Conservation (phyloP, 1,139 yeast species). For the Candida glucosophila region DNA sequence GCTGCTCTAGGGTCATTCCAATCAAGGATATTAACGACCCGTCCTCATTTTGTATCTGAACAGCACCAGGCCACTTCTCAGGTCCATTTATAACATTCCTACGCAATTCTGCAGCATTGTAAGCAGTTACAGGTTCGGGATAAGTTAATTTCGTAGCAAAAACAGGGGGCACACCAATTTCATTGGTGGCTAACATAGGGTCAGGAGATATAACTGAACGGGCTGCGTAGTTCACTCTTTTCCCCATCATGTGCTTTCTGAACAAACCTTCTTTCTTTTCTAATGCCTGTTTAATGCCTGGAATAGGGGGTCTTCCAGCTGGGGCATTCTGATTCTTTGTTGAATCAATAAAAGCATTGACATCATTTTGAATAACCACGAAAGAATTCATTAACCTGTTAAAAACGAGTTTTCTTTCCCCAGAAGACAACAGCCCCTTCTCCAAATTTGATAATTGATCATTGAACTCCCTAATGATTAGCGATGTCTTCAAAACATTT, state of each 20-base stretch:
- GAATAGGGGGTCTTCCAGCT: slow-evolving; percentile 67
- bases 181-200: slow-evolving; percentile 95
- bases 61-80: slow-evolving; percentile 97
- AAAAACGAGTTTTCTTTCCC: slow-evolving; percentile 66
- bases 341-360: slow-evolving; percentile 87
- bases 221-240: slow-evolving; percentile 97
- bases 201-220: slow-evolving; percentile 99
- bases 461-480: slow-evolving; percentile 80
- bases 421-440: slow-evolving; percentile 55
- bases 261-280: slow-evolving; percentile 98
- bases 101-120: slow-evolving; percentile 83
- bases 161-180: slow-evolving; percentile 98
- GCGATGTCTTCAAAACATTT: slow-evolving; percentile 68
- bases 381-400: slow-evolving; percentile 91
- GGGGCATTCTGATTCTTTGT: slow-evolving; percentile 73
- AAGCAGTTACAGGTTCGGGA: slow-evolving; percentile 97
- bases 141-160: slow-evolving; percentile 92
- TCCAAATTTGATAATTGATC: slow-evolving; percentile 58
- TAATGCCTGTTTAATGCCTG: slow-evolving; percentile 95
- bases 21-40: slow-evolving; percentile 78
- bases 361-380: slow-evolving; percentile 91
- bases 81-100: slow-evolving; percentile 97
- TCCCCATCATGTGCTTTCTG: slow-evolving; percentile 99
- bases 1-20: slow-evolving; percentile 88
- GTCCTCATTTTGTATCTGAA: slow-evolving; percentile 92